Evolutionary conservation across 208 protist species (phyloP), one percentile per base, ranked within the genome.

Genomic region (Trypanosoma congolense): DNA sequence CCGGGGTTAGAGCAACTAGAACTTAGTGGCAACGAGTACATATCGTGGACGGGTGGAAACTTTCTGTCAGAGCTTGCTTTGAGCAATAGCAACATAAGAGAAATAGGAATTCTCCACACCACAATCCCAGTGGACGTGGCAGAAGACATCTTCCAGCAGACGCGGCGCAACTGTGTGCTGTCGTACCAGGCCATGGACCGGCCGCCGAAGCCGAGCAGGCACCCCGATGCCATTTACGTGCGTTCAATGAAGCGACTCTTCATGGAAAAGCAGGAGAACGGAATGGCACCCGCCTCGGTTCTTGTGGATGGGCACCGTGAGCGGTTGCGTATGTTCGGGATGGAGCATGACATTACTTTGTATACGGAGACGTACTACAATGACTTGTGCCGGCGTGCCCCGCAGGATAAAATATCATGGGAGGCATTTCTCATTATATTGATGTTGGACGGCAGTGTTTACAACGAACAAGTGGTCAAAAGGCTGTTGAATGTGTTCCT

Each of bases 41-140:
- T 93, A 12, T 89, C 86, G 19, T 93, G 86, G 83, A 87, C 61
- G 1, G 82, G 80, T 8, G 86, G 77, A 28, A 89, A 85, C 70
- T 89, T 75, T 53, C 33, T 93, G 10, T 56, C 61, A 9, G 70
- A 85, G 59, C 30, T 83, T 21, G 64, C 78, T 22, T n/a, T 69
- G 53, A 43, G 48, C 36, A 90, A 88, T 55, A 41, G 30, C 1
- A 72, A 63, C 47, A 68, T 93, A 29, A 84, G 73, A 12, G 70
- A 81, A 29, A 60, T 89, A 16, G 65, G 70, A 25, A 56, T 93
- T 6, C 63, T 45, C 28, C 45, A 58, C 0, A 80, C 82, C 0
- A 61, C 64, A 12, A 64, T 89, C 4, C 49, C 74, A 3, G 3
- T 5, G 4, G 60, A 61, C 22, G 65, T 74, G 9, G 38, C 61